Evolutionary conservation across 202 grass and related monocot species (phyloP).

Genomic region (Schoenoplectus triqueter): DNA sequence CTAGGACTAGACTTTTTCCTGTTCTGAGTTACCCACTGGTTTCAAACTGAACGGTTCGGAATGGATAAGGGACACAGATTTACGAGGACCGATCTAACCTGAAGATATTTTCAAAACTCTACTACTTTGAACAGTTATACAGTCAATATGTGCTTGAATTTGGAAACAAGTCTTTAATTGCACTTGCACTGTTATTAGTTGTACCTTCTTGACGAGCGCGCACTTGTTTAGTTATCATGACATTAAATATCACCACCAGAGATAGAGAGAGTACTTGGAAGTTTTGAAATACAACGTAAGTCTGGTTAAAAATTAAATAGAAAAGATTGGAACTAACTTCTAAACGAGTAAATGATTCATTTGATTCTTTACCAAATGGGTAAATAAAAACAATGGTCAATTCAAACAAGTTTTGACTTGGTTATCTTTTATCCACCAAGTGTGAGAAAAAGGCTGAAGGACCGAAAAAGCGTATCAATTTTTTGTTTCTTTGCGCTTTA

Average conservation of each 20-base stretch:
- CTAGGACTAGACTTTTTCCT: too few relatives aligned
- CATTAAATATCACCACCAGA: not conserved
- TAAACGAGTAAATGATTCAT: not conserved
- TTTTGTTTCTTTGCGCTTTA: conserved; percentile 35
- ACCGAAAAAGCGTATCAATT: conserved; percentile 31
- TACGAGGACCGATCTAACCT: too few relatives aligned
- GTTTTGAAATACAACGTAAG: too few relatives aligned
- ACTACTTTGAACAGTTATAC: too few relatives aligned
- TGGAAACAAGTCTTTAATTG: not conserved
- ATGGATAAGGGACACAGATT: too few relatives aligned
- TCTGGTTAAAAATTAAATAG: not conserved
- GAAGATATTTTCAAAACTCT: too few relatives aligned
- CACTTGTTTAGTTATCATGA: not conserved
- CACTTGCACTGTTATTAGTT: not conserved
- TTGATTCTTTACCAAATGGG: not conserved
- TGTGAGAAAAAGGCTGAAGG: not conserved
- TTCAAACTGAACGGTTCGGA: too few relatives aligned
- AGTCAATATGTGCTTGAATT: not conserved
- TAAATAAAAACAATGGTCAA: conserved; percentile 18
- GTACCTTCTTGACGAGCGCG: not conserved
- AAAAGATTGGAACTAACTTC: not conserved
- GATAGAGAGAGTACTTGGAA: too few relatives aligned
- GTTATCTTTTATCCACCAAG: not conserved
- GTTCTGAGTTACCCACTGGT: too few relatives aligned
- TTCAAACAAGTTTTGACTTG: conserved; percentile 14